Evolutionary conservation across 140 eudicot species (phyloP).

Genomic region (Ambrosia hybrid): DNA sequence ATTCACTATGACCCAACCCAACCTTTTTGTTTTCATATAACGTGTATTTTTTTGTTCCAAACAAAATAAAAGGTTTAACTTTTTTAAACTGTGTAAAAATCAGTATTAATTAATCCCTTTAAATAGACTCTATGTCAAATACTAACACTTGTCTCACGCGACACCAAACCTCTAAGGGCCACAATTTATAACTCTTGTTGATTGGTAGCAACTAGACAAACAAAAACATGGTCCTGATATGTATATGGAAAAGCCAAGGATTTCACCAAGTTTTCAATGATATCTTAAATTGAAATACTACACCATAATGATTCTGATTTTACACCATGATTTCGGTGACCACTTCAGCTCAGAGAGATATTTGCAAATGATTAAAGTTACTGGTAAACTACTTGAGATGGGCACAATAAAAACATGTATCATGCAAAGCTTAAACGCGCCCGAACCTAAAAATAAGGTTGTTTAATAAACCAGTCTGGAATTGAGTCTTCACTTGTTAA

Average conservation of each 20-base stretch:
- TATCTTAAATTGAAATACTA: neutral
- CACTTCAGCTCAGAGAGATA: neutral
- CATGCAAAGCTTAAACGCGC: too few relatives aligned
- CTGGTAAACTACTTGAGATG: too few relatives aligned
- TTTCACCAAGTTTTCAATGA: slow-evolving; percentile 9
- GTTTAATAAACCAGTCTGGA: too few relatives aligned
- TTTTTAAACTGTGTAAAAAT: neutral
- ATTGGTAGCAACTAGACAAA: neutral
- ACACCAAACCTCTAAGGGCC: neutral
- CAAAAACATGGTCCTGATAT: neutral
- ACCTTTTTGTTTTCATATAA: neutral
- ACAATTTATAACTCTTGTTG: neutral
- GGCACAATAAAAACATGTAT: too few relatives aligned
- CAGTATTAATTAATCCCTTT: neutral
- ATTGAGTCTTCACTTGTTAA: too few relatives aligned
- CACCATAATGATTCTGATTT: neutral
- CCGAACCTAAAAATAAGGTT: too few relatives aligned
- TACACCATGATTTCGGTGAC: neutral
- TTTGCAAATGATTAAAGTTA: too few relatives aligned
- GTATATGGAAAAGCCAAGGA: neutral
- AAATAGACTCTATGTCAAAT: neutral
- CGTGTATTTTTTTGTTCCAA: neutral
- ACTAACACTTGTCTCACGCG: neutral
- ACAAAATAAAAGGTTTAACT: neutral
- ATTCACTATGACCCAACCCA: neutral